A percentile compares a stretch with the other conserved stretches of the same genome.
These are phyloP conservation scores for Mycocentrospora acerina DNA, from an alignment of 2,329 filamentous ascomycete species.

Conservation along the genomic window DNA sequence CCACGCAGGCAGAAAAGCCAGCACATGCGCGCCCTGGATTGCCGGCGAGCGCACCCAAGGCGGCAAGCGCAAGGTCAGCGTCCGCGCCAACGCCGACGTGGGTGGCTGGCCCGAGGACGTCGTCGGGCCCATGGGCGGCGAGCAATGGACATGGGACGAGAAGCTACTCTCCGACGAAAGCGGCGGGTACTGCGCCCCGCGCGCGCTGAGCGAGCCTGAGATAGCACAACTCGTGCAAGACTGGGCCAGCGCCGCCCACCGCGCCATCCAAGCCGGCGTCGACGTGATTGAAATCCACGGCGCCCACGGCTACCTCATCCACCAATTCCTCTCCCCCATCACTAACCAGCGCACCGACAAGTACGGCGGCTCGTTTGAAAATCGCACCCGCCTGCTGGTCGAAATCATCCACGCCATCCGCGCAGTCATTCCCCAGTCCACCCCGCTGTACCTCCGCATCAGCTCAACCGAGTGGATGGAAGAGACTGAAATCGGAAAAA, in stretches of 20 bases:
- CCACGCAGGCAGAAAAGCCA: constrained; percentile 39
- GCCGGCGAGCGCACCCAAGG: constrained; percentile 17
- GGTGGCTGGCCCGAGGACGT: constrained; percentile 41
- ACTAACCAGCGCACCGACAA: constrained; percentile 46
- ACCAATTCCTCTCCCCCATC: constrained; percentile 44
- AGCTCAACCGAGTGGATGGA: constrained; percentile 43
- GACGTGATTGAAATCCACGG: constrained; percentile 48
- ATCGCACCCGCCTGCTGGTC: constrained; percentile 41
- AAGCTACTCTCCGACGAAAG: constrained; percentile 30
- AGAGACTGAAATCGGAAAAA: constrained; percentile 31
- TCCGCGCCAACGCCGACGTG: constrained; percentile 27
- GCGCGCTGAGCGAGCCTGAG: constrained; percentile 40
- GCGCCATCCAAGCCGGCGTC: constrained; percentile 40
- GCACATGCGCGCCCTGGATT: constrained; percentile 37
- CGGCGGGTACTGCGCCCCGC: constrained; percentile 41
- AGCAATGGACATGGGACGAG: constrained; percentile 44
- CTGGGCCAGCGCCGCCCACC: constrained; percentile 41
- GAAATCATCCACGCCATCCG: constrained; percentile 46
- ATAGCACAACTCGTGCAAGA: constrained; percentile 43
- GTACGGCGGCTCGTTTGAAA: constrained; percentile 47
- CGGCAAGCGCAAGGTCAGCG: constrained; percentile 28
- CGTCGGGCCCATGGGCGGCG: constrained; percentile 40
- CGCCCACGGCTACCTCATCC: constrained; percentile 47
- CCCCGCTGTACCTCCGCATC: constrained; percentile 41
- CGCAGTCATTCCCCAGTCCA: constrained; percentile 32